phyloP scores from a whole-genome alignment of 148 eudicot genomes.

The Dysphania ambrosioides region DNA sequence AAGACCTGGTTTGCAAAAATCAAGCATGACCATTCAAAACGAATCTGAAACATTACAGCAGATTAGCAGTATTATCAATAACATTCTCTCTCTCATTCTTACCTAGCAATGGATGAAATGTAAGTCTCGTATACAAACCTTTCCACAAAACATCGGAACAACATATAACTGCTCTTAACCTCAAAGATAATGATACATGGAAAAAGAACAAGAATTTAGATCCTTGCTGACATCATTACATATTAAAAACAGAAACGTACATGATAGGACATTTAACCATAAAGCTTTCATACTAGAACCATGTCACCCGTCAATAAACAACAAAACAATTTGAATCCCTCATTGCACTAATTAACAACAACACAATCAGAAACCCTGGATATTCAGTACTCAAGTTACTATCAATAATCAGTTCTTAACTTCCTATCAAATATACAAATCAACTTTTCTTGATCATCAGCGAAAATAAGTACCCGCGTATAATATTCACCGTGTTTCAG shows the following conservation, averaged over 20 bases:
- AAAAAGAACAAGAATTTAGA: neutral
- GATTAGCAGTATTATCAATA: too few species aligned
- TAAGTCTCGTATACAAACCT: neutral
- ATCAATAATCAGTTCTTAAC: too few species aligned
- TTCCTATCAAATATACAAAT: neutral
- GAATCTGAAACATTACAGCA: too few species aligned
- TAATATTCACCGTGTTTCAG: neutral
- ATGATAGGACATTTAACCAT: neutral
- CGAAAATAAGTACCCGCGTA: neutral
- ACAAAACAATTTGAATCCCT: neutral
- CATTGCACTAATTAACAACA: neutral
- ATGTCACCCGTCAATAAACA: neutral
- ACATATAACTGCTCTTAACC: neutral
- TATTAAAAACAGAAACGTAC: neutral
- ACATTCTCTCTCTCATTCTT: too few species aligned
- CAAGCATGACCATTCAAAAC: too few species aligned
- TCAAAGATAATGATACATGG: neutral
- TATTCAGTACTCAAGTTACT: neutral
- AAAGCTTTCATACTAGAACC: neutral
- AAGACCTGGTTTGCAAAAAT: too few species aligned
- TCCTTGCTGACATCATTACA: neutral
- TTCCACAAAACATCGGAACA: neutral
- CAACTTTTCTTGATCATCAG: neutral
- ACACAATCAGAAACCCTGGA: neutral
- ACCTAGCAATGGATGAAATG: neutral